Conservation (phyloP, 1,284 basidiomycete species). For the Trametes versicolor region DNA sequence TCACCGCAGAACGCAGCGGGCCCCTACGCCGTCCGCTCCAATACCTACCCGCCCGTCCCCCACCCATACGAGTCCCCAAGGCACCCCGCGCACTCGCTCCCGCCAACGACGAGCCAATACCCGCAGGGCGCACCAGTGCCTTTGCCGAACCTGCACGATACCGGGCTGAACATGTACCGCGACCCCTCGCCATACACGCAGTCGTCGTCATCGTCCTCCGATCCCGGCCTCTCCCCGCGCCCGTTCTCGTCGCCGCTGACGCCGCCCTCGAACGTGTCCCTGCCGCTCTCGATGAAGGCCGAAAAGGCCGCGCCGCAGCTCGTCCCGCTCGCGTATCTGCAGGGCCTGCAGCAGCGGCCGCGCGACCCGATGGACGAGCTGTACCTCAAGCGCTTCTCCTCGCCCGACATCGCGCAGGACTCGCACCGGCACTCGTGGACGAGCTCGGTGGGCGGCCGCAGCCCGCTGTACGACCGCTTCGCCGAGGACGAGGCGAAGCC, state of each 20-base stretch:
- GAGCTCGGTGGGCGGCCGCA: slow-evolving; percentile 14
- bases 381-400: slow-evolving; percentile 40
- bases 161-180: slow-evolving; percentile 38
- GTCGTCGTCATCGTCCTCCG: slow-evolving; percentile 42
- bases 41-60: slow-evolving; percentile 29
- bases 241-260: slow-evolving; percentile 37
- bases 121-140: slow-evolving; percentile 15
- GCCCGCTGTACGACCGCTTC: slow-evolving; percentile 27
- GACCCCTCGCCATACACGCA: slow-evolving; percentile 43
- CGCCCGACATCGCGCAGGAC: slow-evolving; percentile 29
- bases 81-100: slow-evolving; percentile 20
- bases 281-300: slow-evolving; percentile 27
- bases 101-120: slow-evolving; percentile 17
- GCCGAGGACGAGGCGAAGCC: slow-evolving; percentile 32
- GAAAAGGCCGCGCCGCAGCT: slow-evolving; percentile 35
- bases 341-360: slow-evolving; percentile 38
- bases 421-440: slow-evolving; percentile 30
- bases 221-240: slow-evolving; percentile 37
- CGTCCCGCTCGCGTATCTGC: slow-evolving; percentile 44
- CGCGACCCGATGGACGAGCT: slow-evolving; percentile 44
- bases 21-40: slow-evolving; percentile 25
- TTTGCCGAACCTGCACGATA: slow-evolving; percentile 37
- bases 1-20: slow-evolving; percentile 16
- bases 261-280: slow-evolving; percentile 33
- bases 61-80: slow-evolving; percentile 30